Evolutionary conservation across 1,284 basidiomycete species (phyloP).

Genomic region (Rhodotorula sp.): DNA sequence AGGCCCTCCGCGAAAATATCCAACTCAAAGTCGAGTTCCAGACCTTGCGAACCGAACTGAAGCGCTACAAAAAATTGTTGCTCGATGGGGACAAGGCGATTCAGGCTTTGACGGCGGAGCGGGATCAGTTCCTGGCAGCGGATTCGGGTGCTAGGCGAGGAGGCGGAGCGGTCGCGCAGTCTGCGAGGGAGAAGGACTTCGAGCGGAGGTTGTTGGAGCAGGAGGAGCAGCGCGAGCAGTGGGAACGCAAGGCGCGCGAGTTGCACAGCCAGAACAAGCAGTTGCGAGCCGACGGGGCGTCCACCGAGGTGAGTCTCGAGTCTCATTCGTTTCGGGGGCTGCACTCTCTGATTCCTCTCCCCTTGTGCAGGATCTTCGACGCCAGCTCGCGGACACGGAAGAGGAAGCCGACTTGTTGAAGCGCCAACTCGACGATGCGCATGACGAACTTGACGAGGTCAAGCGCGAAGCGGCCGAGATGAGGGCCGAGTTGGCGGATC

Average conservation of each 20-base stretch:
- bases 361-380: slow-evolving; percentile 24
- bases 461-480: slow-evolving; percentile 68
- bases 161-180: neutral
- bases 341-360: too few relatives aligned
- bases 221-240: slow-evolving; percentile 23
- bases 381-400: slow-evolving; percentile 12
- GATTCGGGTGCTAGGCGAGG: neutral
- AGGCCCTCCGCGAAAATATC: slow-evolving; percentile 87
- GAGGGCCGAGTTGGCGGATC: slow-evolving; percentile 40
- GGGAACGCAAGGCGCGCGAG: slow-evolving; percentile 49
- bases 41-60: slow-evolving; percentile 84
- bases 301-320: slow-evolving; percentile 31
- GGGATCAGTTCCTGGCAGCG: slow-evolving; percentile 47
- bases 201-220: slow-evolving; percentile 23
- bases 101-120: slow-evolving; percentile 62
- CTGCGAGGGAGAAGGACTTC: slow-evolving; percentile 14
- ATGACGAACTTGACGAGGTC: slow-evolving; percentile 51
- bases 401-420: slow-evolving; percentile 31
- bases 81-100: slow-evolving; percentile 77
- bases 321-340: too few relatives aligned
- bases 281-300: slow-evolving; percentile 51
- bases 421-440: slow-evolving; percentile 48
- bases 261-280: slow-evolving; percentile 66
- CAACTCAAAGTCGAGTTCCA: slow-evolving; percentile 90
- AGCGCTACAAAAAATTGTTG: slow-evolving; percentile 84